phyloP scores from a whole-genome alignment of 1,284 basidiomycete species.

The Moesziomyces globuligerus region DNA sequence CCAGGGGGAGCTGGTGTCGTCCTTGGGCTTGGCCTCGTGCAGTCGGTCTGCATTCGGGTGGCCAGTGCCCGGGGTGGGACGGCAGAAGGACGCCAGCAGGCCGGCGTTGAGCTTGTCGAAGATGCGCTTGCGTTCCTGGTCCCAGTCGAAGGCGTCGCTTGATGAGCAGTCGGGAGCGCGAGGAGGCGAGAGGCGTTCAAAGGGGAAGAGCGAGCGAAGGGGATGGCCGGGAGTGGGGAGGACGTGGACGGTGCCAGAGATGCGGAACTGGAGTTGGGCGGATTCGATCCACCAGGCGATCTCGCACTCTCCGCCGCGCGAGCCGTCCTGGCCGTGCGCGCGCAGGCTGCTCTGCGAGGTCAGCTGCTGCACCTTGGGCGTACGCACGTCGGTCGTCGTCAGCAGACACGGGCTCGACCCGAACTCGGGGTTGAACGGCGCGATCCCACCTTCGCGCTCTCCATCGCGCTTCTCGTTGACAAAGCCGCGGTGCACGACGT shows the following conservation, averaged over 20 bases:
- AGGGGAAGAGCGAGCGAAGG: conserved; percentile 42
- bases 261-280: conserved; percentile 65
- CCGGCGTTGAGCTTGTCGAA: conserved; percentile 66
- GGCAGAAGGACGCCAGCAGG: conserved; percentile 66
- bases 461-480: conserved; percentile 65
- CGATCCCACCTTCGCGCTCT: conserved; percentile 49
- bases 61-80: conserved; percentile 65
- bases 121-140: conserved; percentile 64
- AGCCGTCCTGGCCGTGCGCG: conserved; percentile 25
- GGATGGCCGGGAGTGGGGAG: conserved; percentile 52
- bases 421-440: conserved; percentile 48
- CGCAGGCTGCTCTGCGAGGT: conserved; percentile 37
- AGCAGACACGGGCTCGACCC: conserved; percentile 61
- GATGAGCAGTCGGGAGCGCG: conserved; percentile 22
- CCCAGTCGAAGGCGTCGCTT: conserved; percentile 64
- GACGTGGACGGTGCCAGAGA: conserved; percentile 65
- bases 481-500: conserved; percentile 68
- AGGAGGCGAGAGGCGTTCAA: conserved; percentile 42
- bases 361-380: conserved; percentile 66
- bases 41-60: conserved; percentile 45
- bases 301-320: conserved; percentile 54
- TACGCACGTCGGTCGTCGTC: conserved; percentile 67
- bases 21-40: conserved; percentile 27
- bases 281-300: conserved; percentile 68
- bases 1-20: conserved; percentile 49